Percentiles rank a stretch among this genome's conserved stretches.
Evolutionary conservation across 345 rosid genomes (phyloP).

Genomic region (Theobroma cacao): DNA sequence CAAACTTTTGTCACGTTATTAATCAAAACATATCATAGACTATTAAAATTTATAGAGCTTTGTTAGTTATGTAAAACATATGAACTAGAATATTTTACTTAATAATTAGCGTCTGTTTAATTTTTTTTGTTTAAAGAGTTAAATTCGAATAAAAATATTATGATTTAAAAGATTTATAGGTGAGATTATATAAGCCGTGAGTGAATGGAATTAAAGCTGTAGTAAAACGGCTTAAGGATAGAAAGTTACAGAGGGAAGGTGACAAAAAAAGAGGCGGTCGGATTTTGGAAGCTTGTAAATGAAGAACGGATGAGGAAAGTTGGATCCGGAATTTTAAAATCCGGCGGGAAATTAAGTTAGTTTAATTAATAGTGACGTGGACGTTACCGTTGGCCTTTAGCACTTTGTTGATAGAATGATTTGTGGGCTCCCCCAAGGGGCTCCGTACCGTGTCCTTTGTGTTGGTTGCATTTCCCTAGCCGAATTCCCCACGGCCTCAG

Average conservation of each 20-base stretch:
- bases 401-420: constrained; percentile 36
- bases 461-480: constrained; percentile 20
- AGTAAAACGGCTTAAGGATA: constrained; percentile 2
- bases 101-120: no score
- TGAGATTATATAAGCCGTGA: background rate
- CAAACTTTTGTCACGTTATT: background rate
- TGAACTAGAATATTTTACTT: no score
- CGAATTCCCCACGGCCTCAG: constrained; percentile 5
- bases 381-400: constrained; percentile 31
- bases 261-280: constrained; percentile 45
- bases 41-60: no score
- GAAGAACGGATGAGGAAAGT: constrained; percentile 24
- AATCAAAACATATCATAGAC: no score
- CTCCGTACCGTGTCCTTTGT: constrained; percentile 36
- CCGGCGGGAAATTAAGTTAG: constrained; percentile 29
- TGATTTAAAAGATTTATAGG: no score
- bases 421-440: constrained; percentile 30
- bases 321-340: constrained; percentile 18
- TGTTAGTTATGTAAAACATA: no score
- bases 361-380: constrained; percentile 31
- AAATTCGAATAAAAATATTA: no score
- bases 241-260: constrained; percentile 29
- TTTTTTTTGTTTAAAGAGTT: no score
- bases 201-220: background rate
- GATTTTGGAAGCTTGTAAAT: constrained; percentile 33